Evolutionary conservation across 192 early-diverging fungal species (phyloP).

Genomic region (Backusella tuberculispora): DNA sequence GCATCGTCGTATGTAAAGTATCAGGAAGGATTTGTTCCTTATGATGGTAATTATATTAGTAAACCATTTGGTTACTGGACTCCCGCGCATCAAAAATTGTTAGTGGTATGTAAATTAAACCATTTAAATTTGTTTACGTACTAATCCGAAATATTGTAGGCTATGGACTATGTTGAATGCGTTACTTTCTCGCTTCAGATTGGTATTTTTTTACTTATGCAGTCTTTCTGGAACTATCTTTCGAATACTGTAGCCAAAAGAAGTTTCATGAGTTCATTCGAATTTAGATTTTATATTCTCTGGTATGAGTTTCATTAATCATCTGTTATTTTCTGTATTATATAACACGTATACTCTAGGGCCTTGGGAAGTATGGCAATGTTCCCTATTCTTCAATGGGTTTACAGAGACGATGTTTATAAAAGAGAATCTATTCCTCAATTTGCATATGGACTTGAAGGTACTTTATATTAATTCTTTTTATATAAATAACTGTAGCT

Average conservation of each 20-base stretch:
- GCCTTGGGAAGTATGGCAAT: constrained; percentile 25
- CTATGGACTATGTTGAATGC: constrained; percentile 34
- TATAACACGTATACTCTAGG: constrained; percentile 15
- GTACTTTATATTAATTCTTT: background rate
- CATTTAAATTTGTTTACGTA: background rate
- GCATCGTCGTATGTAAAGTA: constrained; percentile 38
- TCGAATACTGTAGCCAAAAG: constrained; percentile 32
- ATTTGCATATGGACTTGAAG: constrained; percentile 34
- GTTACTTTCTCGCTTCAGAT: constrained; percentile 34
- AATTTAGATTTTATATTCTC: constrained; percentile 38
- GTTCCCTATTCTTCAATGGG: constrained; percentile 36
- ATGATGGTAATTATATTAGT: constrained; percentile 21
- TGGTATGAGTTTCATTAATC: constrained; percentile 28
- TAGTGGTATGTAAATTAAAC: constrained; percentile 22
- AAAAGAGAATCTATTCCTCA: constrained; percentile 35
- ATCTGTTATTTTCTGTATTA: background rate
- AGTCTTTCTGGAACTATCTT: constrained; percentile 46
- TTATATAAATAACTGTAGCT: background rate
- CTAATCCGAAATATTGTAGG: background rate
- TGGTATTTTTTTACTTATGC: constrained; percentile 37
- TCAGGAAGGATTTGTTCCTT: constrained; percentile 27
- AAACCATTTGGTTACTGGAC: constrained; percentile 32
- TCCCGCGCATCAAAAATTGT: constrained; percentile 18
- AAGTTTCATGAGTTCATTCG: constrained; percentile 38
- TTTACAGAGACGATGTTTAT: constrained; percentile 21